Percentiles rank a stretch among this genome's conserved stretches.
Conservation (phyloP, 2,329 filamentous ascomycete species). For the Fusarium mangiferae region DNA sequence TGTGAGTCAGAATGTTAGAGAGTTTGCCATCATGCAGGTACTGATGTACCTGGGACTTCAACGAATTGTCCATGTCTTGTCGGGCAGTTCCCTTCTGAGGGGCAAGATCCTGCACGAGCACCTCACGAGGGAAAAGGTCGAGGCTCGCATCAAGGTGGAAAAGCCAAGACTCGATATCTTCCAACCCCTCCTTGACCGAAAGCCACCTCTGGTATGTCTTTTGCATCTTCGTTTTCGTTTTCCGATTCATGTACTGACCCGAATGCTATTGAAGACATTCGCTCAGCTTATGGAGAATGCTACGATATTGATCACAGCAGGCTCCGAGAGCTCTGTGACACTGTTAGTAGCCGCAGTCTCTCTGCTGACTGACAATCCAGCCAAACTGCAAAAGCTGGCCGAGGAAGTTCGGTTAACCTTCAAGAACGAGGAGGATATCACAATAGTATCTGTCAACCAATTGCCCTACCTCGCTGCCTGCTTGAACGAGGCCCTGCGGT, state of each 20-base stretch:
- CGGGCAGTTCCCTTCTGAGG: not conserved
- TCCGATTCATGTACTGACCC: rapidly evolving
- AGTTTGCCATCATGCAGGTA: not conserved
- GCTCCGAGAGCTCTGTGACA: not conserved
- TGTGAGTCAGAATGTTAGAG: not conserved
- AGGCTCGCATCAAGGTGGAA: not conserved
- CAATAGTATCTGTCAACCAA: not conserved
- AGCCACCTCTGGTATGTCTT: not conserved
- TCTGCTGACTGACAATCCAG: not conserved
- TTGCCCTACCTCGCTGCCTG: not conserved
- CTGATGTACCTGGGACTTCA: not conserved
- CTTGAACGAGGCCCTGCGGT: not conserved
- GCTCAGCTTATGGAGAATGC: not conserved
- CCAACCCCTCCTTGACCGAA: not conserved
- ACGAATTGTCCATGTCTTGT: not conserved
- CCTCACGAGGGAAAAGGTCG: not conserved
- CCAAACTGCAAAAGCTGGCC: not conserved
- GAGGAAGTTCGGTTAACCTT: not conserved
- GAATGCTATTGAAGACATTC: not conserved
- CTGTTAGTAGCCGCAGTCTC: not conserved
- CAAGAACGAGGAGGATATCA: not conserved
- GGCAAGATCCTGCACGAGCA: not conserved
- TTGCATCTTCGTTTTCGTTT: rapidly evolving
- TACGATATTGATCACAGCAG: not conserved
- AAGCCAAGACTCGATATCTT: not conserved